These are phyloP conservation scores for Pestalotiopsis sp. DNA, from an alignment of 2,329 filamentous ascomycete genomes.

Conservation along the genomic window DNA sequence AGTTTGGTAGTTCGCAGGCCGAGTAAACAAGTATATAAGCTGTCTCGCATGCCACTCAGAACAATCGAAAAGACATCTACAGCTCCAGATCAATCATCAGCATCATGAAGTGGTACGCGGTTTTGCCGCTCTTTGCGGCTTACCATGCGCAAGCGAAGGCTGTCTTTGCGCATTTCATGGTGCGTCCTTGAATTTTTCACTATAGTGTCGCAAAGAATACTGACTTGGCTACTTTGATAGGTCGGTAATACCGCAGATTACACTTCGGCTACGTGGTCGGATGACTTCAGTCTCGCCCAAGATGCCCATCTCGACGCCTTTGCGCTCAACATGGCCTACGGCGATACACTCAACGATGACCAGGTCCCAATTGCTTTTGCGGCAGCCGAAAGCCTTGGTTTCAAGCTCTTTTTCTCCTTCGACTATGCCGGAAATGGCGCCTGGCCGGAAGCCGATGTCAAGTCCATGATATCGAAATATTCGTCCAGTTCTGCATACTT, in stretches of 20 bases:
- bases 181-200: background rate
- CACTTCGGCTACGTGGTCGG: background rate
- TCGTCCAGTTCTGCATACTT: background rate
- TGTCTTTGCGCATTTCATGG: conserved; percentile 3
- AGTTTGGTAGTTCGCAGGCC: background rate
- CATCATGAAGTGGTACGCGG: background rate
- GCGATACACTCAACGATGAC: background rate
- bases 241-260: background rate
- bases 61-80: background rate
- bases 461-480: background rate
- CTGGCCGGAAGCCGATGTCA: conserved; percentile 1
- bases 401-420: conserved; percentile 1
- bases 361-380: background rate
- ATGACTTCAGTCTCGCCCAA: background rate
- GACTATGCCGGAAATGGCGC: conserved; percentile 5
- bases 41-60: background rate
- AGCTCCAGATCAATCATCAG: background rate
- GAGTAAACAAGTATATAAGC: background rate
- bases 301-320: background rate
- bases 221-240: background rate
- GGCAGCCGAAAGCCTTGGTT: background rate
- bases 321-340: conserved; percentile 1
- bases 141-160: background rate
- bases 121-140: background rate
- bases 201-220: background rate